Evolutionary conservation across 75 land plant species (phyloP).

Genomic region (Gnetum montanum): DNA sequence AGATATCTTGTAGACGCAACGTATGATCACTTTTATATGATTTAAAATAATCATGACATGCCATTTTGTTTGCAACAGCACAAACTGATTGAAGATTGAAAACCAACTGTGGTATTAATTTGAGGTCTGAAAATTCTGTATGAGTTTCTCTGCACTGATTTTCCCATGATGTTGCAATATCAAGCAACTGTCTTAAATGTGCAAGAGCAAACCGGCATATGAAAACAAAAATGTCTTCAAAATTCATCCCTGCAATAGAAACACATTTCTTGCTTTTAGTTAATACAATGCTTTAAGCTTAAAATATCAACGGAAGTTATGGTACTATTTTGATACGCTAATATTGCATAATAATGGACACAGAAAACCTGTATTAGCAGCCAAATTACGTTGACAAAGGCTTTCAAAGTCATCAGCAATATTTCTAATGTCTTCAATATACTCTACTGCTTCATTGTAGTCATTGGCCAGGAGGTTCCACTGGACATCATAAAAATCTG

Average conservation of each 20-base stretch:
- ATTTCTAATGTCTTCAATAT: conserved; percentile 75
- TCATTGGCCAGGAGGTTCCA: conserved; percentile 65
- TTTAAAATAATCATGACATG: conserved; percentile 13
- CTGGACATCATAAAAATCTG: conserved; percentile 21
- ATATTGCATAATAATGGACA: too few relatives aligned
- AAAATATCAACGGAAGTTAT: too few relatives aligned
- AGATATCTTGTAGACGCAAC: neutral
- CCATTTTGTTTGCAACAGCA: conserved; percentile 30
- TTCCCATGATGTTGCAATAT: conserved; percentile 8
- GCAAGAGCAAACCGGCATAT: conserved; percentile 33
- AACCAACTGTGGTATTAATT: conserved; percentile 9
- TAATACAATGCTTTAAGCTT: too few relatives aligned
- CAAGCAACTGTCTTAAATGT: conserved; percentile 19
- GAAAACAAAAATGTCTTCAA: conserved; percentile 54
- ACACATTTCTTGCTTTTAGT: too few relatives aligned
- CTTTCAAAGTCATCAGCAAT: conserved; percentile 85
- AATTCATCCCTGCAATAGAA: conserved; percentile 84
- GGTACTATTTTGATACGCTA: too few relatives aligned
- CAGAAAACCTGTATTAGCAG: conserved; percentile 89
- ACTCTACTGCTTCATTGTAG: conserved; percentile 63
- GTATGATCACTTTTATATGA: neutral
- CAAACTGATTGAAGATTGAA: conserved; percentile 29
- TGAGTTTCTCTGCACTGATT: neutral
- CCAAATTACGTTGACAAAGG: conserved; percentile 83
- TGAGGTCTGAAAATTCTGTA: neutral